phyloP scores from a whole-genome alignment of 2,329 filamentous ascomycete genomes.

The Plectosphaerella sp. region DNA sequence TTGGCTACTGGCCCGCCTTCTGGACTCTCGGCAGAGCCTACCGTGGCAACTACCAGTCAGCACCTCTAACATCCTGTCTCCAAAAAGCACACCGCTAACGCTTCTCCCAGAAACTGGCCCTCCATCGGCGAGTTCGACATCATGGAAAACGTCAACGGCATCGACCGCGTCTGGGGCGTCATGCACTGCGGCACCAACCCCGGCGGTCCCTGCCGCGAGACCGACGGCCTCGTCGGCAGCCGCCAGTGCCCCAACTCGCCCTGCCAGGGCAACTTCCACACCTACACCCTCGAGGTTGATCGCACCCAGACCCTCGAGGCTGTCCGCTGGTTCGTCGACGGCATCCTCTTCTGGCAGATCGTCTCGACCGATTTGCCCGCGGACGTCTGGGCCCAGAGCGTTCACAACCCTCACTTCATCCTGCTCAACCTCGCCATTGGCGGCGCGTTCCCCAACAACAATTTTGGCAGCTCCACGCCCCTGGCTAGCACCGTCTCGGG shows the following conservation, averaged over 20 bases:
- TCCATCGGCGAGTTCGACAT: slow-evolving; percentile 39
- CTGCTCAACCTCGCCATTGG: slow-evolving; percentile 36
- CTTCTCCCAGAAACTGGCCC: slow-evolving; percentile 34
- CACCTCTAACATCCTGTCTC: too few species aligned
- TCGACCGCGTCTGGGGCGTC: slow-evolving; percentile 25
- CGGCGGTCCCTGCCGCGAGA: slow-evolving; percentile 38
- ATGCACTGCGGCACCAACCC: slow-evolving; percentile 35
- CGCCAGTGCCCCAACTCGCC: slow-evolving; percentile 12
- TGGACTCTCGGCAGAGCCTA: slow-evolving; percentile 36
- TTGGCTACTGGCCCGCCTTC: slow-evolving; percentile 38
- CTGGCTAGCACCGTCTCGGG: slow-evolving; percentile 10
- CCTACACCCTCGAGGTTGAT: slow-evolving; percentile 27
- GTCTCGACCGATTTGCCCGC: slow-evolving; percentile 18
- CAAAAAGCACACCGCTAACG: too few species aligned
- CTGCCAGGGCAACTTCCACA: slow-evolving; percentile 26
- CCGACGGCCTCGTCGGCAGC: slow-evolving; percentile 22
- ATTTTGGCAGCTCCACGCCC: slow-evolving; percentile 6
- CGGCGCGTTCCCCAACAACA: slow-evolving; percentile 24
- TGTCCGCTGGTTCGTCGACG: slow-evolving; percentile 31
- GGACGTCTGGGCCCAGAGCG: slow-evolving; percentile 24
- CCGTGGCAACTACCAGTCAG: slow-evolving; percentile 26
- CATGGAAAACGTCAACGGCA: slow-evolving; percentile 37
- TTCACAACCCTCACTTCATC: slow-evolving; percentile 25
- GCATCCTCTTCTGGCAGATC: slow-evolving; percentile 18
- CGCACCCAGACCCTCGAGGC: slow-evolving; percentile 22